Evolutionary conservation across 805 yeast genomes (phyloP).

Genomic region (Alloascoidea hylecoeti): DNA sequence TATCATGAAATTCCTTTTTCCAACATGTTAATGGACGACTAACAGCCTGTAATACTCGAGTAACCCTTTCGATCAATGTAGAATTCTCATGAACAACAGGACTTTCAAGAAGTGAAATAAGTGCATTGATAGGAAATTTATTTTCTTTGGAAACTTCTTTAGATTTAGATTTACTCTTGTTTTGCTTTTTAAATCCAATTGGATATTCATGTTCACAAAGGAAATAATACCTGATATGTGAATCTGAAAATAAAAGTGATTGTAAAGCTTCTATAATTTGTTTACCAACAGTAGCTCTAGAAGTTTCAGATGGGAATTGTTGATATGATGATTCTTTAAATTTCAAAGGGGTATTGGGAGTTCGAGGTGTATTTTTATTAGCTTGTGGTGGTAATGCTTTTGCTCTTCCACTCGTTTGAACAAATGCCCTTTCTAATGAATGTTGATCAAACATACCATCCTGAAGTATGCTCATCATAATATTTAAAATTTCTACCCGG

Average conservation of each 20-base stretch:
- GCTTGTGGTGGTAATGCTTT: background rate
- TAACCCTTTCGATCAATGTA: conserved; percentile 47
- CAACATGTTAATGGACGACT: background rate
- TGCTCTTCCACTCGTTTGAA: conserved; percentile 21
- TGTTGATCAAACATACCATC: conserved; percentile 59
- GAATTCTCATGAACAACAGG: conserved; percentile 58
- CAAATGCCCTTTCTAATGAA: conserved; percentile 47
- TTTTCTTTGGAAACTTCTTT: conserved; percentile 17
- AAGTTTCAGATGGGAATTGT: conserved; percentile 41
- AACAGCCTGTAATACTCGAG: background rate
- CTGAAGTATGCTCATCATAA: conserved; percentile 52
- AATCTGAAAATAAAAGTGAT: conserved; percentile 50
- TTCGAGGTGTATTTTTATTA: conserved; percentile 3
- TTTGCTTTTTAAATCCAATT: conserved; percentile 19
- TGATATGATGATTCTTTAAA: background rate
- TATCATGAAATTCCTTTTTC: too few relatives aligned
- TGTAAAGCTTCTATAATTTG: conserved; percentile 69
- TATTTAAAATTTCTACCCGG: conserved; percentile 57
- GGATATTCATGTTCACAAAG: conserved; percentile 60
- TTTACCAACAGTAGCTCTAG: conserved; percentile 59
- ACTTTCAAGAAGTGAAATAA: conserved; percentile 49
- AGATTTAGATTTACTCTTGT: conserved; percentile 16
- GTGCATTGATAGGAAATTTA: conserved; percentile 55
- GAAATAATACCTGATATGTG: conserved; percentile 59
- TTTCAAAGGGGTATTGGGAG: conserved; percentile 7